phyloP scores from a whole-genome alignment of 208 protist species.

The Endotrypanum monterogeii region DNA sequence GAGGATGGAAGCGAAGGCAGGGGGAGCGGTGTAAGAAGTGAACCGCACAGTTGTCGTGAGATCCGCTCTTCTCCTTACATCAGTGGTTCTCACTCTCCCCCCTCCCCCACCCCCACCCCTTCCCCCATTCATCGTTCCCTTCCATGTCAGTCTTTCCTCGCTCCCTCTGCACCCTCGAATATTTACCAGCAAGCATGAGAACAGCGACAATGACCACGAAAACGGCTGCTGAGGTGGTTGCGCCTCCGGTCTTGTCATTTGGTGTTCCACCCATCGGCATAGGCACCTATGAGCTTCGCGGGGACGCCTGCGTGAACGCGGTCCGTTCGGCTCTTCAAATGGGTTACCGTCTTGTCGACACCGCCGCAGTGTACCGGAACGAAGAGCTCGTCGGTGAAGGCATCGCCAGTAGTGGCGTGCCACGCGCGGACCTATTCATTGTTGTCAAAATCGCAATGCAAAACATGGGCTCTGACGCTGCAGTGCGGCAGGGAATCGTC shows the following conservation, averaged over 20 bases:
- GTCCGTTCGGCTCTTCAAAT: constrained; percentile 55
- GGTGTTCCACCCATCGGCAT: constrained; percentile 69
- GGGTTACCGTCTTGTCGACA: constrained; percentile 88
- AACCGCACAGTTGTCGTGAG: neutral
- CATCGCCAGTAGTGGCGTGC: constrained; percentile 61
- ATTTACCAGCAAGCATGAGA: neutral
- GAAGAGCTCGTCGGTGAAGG: constrained; percentile 70
- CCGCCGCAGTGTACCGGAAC: constrained; percentile 79
- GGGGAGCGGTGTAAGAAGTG: neutral
- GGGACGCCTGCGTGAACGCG: constrained; percentile 50
- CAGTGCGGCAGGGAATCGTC: constrained; percentile 42
- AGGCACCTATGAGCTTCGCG: constrained; percentile 82
- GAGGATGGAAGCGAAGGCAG: neutral
- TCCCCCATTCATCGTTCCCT: too few relatives aligned
- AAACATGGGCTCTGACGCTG: constrained; percentile 42
- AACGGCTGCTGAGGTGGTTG: neutral
- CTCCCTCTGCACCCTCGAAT: neutral
- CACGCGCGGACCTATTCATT: constrained; percentile 65
- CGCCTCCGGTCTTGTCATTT: neutral
- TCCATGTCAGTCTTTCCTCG: too few relatives aligned
- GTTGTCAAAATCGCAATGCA: constrained; percentile 81
- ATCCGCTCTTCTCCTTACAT: neutral
- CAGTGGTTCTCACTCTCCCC: neutral
- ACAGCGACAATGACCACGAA: neutral
- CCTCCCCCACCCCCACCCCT: too few relatives aligned